Conservation (phyloP, 208 protist genomes). For the Trypanosoma congolense region DNA sequence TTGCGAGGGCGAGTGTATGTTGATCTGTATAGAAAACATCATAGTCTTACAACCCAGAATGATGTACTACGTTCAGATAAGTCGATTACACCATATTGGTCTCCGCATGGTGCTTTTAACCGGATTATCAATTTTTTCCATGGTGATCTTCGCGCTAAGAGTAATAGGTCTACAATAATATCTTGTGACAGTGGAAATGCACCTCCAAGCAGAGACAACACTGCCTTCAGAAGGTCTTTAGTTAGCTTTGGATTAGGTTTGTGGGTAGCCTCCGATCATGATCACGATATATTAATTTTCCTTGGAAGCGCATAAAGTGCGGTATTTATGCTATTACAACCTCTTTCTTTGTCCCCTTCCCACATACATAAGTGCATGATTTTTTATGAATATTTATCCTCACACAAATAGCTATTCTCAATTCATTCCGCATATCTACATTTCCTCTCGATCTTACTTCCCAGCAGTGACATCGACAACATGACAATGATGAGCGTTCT, state of each 20-base stretch:
- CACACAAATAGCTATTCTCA: too few species aligned
- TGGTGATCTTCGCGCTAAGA: background rate
- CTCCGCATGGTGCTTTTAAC: background rate
- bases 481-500: conserved; percentile 99
- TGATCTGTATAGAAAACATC: conserved; percentile 41
- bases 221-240: conserved; percentile 9
- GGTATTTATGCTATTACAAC: conserved; percentile 30
- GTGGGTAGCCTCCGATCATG: conserved; percentile 13
- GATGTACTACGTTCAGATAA: conserved; percentile 8
- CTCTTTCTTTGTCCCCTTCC: too few species aligned
- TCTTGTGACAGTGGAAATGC: background rate
- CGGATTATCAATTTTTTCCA: background rate
- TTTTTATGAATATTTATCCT: too few species aligned
- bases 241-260: background rate
- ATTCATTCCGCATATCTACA: background rate
- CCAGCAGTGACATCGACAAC: too few species aligned
- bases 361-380: too few species aligned
- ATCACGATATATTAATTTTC: conserved; percentile 31
- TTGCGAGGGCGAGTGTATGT: conserved; percentile 59
- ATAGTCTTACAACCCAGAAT: conserved; percentile 15
- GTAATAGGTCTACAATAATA: background rate
- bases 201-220: background rate
- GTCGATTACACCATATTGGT: background rate
- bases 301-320: conserved; percentile 27
- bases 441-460: too few species aligned